Conservation (phyloP, 2,329 filamentous ascomycete species). For the Verticillium nonalfalfae region DNA sequence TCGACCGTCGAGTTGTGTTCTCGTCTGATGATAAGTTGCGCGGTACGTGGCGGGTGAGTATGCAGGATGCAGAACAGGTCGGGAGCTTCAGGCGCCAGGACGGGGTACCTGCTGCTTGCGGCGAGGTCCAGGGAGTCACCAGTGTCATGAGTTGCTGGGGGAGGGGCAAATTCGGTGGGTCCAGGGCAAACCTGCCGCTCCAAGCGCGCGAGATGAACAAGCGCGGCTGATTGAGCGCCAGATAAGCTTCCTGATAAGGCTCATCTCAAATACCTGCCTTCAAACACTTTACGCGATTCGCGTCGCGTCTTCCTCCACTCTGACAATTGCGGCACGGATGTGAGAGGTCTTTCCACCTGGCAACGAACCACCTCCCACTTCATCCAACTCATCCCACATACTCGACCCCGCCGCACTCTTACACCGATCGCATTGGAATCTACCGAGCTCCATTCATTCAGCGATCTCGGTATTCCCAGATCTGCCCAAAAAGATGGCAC, state of each 20-base stretch:
- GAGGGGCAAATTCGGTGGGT: neutral
- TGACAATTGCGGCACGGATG: neutral
- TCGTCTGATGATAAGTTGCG: neutral
- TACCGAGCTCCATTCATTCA: constrained; percentile 2
- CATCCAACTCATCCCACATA: neutral
- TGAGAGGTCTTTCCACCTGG: neutral
- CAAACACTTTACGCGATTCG: constrained; percentile 3
- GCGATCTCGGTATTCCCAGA: neutral
- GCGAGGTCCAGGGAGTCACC: neutral
- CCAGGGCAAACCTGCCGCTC: neutral
- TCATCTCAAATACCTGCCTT: neutral
- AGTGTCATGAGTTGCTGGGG: neutral
- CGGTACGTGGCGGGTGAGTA: neutral
- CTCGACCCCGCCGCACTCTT: neutral
- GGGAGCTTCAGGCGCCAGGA: neutral
- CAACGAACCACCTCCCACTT: neutral
- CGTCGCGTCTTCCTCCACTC: neutral
- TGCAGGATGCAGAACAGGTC: neutral
- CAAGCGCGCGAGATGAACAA: neutral
- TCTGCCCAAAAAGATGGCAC: constrained; percentile 30
- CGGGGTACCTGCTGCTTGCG: neutral
- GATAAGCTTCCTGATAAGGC: neutral
- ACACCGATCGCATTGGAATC: neutral
- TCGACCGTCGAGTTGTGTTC: constrained; percentile 14
- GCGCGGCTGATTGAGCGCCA: neutral